Conservation (phyloP, 495 filamentous ascomycete genomes). For the Neurospora terricola region DNA sequence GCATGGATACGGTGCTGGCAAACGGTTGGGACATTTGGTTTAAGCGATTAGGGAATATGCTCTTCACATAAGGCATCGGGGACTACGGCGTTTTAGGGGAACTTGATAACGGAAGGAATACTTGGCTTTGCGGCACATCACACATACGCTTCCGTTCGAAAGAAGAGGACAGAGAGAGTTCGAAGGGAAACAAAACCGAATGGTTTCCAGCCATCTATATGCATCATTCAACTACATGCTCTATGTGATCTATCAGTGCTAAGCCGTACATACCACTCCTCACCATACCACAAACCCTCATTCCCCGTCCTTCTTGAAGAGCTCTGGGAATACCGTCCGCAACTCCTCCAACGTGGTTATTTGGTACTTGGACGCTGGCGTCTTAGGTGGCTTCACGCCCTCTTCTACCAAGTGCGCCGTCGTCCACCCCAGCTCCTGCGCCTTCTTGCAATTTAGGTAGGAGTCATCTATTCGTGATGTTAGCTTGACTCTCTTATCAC, state of each 20-base stretch:
- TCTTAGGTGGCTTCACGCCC: slow-evolving; percentile 44
- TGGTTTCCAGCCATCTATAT: background rate
- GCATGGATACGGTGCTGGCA: background rate
- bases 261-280: background rate
- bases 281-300: background rate
- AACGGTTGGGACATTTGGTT: background rate
- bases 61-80: background rate
- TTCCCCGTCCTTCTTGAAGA: slow-evolving; percentile 48
- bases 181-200: background rate
- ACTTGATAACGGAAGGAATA: background rate
- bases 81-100: background rate
- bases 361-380: slow-evolving; percentile 54
- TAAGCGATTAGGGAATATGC: background rate
- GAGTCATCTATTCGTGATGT: slow-evolving; percentile 59
- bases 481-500: background rate
- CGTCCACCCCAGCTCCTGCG: slow-evolving; percentile 69
- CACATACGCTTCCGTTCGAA: background rate
- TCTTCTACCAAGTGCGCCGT: slow-evolving; percentile 75
- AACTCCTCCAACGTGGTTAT: slow-evolving; percentile 66
- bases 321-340: slow-evolving; percentile 58
- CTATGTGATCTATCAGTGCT: background rate
- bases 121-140: background rate
- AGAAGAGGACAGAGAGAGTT: background rate
- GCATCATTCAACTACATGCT: background rate
- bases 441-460: slow-evolving; percentile 58